Base-by-base conservation (phyloP, 164 flowering plant species). In the Hamamelis virginiana region DNA sequence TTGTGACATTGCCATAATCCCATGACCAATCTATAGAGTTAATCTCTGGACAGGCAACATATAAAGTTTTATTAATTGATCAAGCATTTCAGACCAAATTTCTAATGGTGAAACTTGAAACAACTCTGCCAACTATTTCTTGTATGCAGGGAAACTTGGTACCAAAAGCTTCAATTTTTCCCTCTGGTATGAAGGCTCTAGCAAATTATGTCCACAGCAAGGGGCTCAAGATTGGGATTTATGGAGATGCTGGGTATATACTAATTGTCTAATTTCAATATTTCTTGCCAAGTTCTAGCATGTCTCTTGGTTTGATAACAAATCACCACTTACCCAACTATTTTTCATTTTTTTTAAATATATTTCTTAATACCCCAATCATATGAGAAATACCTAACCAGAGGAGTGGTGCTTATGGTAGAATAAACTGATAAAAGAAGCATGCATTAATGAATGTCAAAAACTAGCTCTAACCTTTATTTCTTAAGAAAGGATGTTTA, bases 111-210 rank as follows among this genome's bases (percentile, higher is more conserved):
- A 50, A 50, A 50, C 3, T 50, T 15, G 16, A 1, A 16, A 14
- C 19, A 50, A 33, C 6, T 2, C 41, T 33, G 41, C 41, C 41
- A 15, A 50, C 15, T 50, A 5, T n/a, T 50, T 50, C 53, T 56
- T 19, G 59, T 5, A 11, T 33, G 43, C 63, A 67, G 62, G 69
- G 58, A 26, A 65, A 65, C 41, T 51, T 65, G 18, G 68, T 65
- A 9, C 57, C 68, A 25, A 65, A 50, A 25, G 58, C 44, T 48
- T 47, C 57, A 16, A 23, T 50, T 11, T 65, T 65, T 48, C 68
- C 68, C 57, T 65, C 58, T 48, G 68, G 68, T 21, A 65, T 65
- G 57, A 65, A 65, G 68, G 68, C 68, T 22, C 57, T 65, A 14
- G 68, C 68, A 14, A 23, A 65, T 50, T 65, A 65, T 9, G 44